Evolutionary conservation across 2,329 filamentous ascomycete genomes (phyloP), one percentile per base, ranked within the genome.

Genomic region (Colletotrichum navitas): DNA sequence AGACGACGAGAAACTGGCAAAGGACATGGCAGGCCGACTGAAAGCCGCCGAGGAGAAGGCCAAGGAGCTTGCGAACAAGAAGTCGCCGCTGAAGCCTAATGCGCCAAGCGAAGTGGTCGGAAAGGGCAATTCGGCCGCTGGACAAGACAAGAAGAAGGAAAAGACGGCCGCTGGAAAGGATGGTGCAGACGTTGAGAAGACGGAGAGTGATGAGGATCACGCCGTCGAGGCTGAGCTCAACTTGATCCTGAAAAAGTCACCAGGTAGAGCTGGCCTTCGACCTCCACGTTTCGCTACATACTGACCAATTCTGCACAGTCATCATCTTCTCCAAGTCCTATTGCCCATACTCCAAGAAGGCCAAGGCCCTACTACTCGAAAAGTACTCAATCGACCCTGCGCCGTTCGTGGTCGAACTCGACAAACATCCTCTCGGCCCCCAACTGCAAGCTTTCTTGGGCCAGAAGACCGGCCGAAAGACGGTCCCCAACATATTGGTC

Each of bases 241-340:
- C 77, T 81, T 82, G 10, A 97, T 98, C 60, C 81, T 98, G 74
- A 96, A 95, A 84, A 92, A 91, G 78, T 91, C 93, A 3, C 94
- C 95, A 21, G 91, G 94, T 97, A 89, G 75, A 89, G n/a, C 45
- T 29, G 24, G 10, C 34, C 16, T 26, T 21, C 16, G 4, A 58
- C 34, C 36, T n/a, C 41, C 32, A 29, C 64, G 21, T 21, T 67
- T 52, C 14, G 65, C 66, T 56, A 52, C 74, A 62, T 66, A 10
- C 34, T 65, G 36, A 66, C 32, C 61, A 49, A 66, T 59, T 49
- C 43, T 77, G 32, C 12, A 16, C 36, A 96, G 94, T 98, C 72
- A 93, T 98, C 80, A 94, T 99, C 77, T 98, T 98, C 84, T 97
- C 94, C 74, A 98, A 99, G 82, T 90, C 93, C 1, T 97, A 95